Percentiles rank a stretch among this genome's conserved stretches.
phyloP scores from a whole-genome alignment of 305 asterid genomes.

The Rubia peregrina region DNA sequence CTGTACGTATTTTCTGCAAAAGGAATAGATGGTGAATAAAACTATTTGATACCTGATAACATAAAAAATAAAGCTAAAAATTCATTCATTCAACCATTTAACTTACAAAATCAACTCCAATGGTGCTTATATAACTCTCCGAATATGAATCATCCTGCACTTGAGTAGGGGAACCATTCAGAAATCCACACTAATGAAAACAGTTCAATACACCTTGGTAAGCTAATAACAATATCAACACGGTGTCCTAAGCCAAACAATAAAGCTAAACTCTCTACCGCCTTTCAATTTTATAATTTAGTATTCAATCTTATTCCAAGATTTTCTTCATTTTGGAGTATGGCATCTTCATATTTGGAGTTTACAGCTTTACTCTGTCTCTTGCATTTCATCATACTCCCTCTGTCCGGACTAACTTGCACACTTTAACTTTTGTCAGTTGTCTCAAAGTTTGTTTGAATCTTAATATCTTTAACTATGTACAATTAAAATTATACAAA shows the following conservation, averaged over 20 bases:
- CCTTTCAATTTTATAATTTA: background rate
- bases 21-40: background rate
- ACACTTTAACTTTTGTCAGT: no score
- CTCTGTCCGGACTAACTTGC: no score
- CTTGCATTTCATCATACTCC: background rate
- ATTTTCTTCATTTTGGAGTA: background rate
- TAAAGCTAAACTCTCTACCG: background rate
- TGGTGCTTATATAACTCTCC: constrained; percentile 43
- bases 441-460: no score
- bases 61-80: constrained; percentile 4
- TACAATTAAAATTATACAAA: no score
- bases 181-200: background rate
- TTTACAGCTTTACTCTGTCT: background rate
- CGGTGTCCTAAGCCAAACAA: background rate
- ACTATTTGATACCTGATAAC: constrained; percentile 1
- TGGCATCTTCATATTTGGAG: background rate
- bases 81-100: constrained; percentile 1
- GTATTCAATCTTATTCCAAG: background rate
- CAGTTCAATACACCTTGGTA: background rate
- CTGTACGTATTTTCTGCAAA: constrained; percentile 39
- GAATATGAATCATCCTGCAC: constrained; percentile 38
- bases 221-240: background rate
- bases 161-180: constrained; percentile 3
- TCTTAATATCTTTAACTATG: no score
- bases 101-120: constrained; percentile 45